Evolutionary conservation across 441 rosid genomes (phyloP), one percentile per base, ranked within the genome.

Genomic region (Jatropha multifida): DNA sequence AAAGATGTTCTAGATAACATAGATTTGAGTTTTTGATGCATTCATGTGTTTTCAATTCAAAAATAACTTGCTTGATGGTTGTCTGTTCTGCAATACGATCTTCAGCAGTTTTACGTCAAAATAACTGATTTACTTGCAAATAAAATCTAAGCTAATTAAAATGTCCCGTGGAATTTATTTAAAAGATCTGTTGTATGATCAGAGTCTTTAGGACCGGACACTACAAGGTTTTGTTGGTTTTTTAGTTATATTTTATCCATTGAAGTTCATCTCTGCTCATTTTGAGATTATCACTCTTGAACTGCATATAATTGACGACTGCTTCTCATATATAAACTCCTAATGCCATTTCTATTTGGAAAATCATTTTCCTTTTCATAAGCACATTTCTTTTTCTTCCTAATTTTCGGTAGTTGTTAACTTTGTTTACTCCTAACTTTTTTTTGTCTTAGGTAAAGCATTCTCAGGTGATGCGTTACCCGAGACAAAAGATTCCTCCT

Each of bases 371-470:
- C 1, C 41, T 40, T 11, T 74, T 1, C 13, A 12, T 11, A n/a
- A 26, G 26, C 51, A 49, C 27, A 71, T 72, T 18, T n/a, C 13
- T 66, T 37, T 10, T 13, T 17, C 18, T 74, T 49, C 3, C 37
- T 2, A 5, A 14, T 18, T 18, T 41, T 46, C 26, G 10, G 40
- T 20, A 18, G 13, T 11, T 52, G 12, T 13, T 12, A 13, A 15
- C 14, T 32, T 26, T 4, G 32, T 20, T 38, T 10, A 40, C 40
- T 68, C 15, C 11, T 18, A 44, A 49, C 37, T 62, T 61, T 48
- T 41, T 46, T 68, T n/a, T 62, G 46, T 76, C 1, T 42, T 81
- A 89, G 97, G 86, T 64, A 90, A 88, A 82, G 96, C 88, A 27
- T 59, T 87, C 41, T 13, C 87, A 5, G 77, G 81, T 77, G 85